Percentiles rank a stretch among this genome's conserved stretches.
Conservation (phyloP, 148 eudicot genomes). For the Hydrangea macrophylla region DNA sequence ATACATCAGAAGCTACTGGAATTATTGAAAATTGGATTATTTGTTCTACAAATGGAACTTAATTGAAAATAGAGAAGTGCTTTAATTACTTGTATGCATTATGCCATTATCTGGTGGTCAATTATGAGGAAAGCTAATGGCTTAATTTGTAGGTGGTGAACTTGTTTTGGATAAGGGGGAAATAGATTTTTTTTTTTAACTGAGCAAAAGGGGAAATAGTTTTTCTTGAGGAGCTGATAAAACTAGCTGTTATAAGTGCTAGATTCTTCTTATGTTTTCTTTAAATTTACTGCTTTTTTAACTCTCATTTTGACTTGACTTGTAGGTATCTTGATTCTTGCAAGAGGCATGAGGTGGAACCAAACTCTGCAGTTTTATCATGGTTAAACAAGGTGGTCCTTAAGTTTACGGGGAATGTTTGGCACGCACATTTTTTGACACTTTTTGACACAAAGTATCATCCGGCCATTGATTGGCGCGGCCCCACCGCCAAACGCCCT, state of each 20-base stretch:
- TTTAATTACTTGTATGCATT: too few species aligned
- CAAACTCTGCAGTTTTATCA: slow-evolving; percentile 35
- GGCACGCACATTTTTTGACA: too few species aligned
- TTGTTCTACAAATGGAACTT: too few species aligned
- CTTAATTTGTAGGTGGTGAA: too few species aligned
- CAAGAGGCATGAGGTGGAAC: slow-evolving; percentile 41
- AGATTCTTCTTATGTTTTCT: background rate
- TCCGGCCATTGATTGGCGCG: too few species aligned
- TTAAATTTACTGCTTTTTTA: background rate
- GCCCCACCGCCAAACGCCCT: too few species aligned
- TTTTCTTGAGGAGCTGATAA: background rate
- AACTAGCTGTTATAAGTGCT: background rate
- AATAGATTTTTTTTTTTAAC: background rate
- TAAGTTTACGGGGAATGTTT: background rate
- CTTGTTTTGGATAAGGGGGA: background rate
- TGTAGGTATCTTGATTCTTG: slow-evolving; percentile 49
- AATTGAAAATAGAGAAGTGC: too few species aligned
- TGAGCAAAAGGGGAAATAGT: background rate
- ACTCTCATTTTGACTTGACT: slow-evolving; percentile 1
- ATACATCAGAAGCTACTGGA: too few species aligned
- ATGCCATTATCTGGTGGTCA: too few species aligned
- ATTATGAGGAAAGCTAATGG: too few species aligned
- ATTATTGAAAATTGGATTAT: too few species aligned
- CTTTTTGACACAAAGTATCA: too few species aligned
- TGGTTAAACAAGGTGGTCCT: slow-evolving; percentile 45